phyloP scores from a whole-genome alignment of 805 yeast genomes.

The Barnettozyma sucrosica region DNA sequence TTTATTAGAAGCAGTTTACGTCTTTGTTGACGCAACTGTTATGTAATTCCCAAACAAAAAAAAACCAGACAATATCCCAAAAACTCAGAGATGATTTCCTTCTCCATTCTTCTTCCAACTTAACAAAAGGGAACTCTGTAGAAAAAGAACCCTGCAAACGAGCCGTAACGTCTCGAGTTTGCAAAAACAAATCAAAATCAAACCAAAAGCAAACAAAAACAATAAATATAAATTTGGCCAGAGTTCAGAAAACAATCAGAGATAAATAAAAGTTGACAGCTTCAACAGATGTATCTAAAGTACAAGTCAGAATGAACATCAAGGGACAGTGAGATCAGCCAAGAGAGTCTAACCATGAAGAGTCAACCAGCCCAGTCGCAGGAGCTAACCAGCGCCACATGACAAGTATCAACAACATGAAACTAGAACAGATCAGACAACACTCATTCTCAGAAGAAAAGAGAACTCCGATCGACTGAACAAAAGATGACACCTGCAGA shows the following conservation, averaged over 20 bases:
- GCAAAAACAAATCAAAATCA: neutral
- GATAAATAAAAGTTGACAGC: neutral
- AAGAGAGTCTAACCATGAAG: neutral
- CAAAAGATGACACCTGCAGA: neutral
- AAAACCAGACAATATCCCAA: neutral
- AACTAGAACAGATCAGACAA: neutral
- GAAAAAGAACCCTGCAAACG: neutral
- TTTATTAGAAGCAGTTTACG: neutral
- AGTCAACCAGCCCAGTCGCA: constrained; percentile 22
- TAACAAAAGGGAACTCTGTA: neutral
- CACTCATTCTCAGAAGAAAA: neutral
- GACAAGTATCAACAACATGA: constrained; percentile 4
- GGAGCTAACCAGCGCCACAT: constrained; percentile 24
- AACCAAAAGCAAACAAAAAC: neutral
- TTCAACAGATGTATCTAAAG: neutral
- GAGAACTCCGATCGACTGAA: neutral
- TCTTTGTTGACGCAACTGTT: neutral
- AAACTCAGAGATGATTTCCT: neutral
- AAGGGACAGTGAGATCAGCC: neutral
- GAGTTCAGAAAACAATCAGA: neutral
- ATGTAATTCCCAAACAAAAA: neutral
- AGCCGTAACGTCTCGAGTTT: neutral
- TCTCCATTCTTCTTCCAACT: neutral
- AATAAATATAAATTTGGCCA: neutral
- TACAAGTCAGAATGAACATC: neutral